These are phyloP conservation scores for Fusarium ambrosium DNA, from an alignment of 2,329 filamentous ascomycete species.

Conservation along the genomic window DNA sequence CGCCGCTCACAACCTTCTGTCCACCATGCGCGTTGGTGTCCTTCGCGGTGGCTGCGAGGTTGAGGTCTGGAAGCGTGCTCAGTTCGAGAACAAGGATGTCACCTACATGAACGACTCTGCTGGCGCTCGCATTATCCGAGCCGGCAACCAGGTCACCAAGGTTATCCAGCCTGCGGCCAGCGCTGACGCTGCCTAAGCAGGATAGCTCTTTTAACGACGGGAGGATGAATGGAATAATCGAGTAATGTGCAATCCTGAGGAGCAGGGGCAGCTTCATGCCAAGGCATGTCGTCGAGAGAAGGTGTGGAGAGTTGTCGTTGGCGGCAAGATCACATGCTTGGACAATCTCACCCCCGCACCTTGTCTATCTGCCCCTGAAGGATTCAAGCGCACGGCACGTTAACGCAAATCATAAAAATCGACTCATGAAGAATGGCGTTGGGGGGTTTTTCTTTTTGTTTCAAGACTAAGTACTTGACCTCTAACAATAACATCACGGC, in stretches of 20 bases:
- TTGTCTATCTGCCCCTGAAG: conserved; percentile 3
- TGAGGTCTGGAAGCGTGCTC: conserved; percentile 91
- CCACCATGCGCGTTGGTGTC: conserved; percentile 89
- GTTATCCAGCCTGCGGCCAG: conserved; percentile 83
- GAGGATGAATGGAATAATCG: conserved; percentile 38
- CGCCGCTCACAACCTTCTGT: conserved; percentile 88
- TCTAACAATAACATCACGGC: conserved; percentile 13
- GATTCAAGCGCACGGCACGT: conserved; percentile 26
- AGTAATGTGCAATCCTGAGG: conserved; percentile 28
- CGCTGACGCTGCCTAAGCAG: conserved; percentile 81
- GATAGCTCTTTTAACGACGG: conserved; percentile 24
- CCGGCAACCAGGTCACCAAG: conserved; percentile 88
- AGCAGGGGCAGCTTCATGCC: conserved; percentile 21
- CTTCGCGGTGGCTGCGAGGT: conserved; percentile 90
- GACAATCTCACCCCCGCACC: conserved; percentile 23
- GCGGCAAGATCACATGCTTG: conserved; percentile 41
- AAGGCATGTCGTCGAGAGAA: conserved; percentile 33
- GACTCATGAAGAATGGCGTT: conserved; percentile 48
- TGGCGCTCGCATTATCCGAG: conserved; percentile 86
- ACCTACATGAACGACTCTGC: conserved; percentile 83
- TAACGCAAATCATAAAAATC: conserved; percentile 42
- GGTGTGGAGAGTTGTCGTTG: conserved; percentile 20
- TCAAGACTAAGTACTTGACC: conserved; percentile 26
- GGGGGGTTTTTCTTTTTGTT: conserved; percentile 40
- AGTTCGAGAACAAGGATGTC: conserved; percentile 86